A percentile compares a stretch with the other conserved stretches of the same genome.
Conservation (phyloP, 1,139 yeast genomes). For the Kodamaea fungicola region DNA sequence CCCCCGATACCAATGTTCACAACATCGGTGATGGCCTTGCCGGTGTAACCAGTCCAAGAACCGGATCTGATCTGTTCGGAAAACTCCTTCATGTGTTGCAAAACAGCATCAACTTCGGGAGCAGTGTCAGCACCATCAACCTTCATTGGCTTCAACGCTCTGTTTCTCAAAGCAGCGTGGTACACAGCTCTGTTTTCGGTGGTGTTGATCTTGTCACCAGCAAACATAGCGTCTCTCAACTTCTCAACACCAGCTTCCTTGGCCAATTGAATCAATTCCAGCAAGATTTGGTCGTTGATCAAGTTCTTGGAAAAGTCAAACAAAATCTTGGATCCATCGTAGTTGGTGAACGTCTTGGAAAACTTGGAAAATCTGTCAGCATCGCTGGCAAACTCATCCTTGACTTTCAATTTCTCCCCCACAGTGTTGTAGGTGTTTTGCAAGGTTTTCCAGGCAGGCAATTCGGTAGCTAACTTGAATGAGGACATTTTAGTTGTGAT, state of each 20-base stretch:
- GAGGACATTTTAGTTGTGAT: slow-evolving; percentile 21
- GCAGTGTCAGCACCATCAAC: slow-evolving; percentile 90
- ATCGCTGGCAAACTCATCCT: slow-evolving; percentile 74
- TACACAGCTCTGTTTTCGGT: slow-evolving; percentile 96
- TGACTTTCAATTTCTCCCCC: slow-evolving; percentile 69
- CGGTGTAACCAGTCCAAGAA: slow-evolving; percentile 94
- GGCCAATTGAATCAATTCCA: slow-evolving; percentile 70
- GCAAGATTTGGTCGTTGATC: slow-evolving; percentile 76
- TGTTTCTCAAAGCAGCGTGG: slow-evolving; percentile 95
- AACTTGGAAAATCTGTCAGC: slow-evolving; percentile 70
- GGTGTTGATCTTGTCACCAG: slow-evolving; percentile 89
- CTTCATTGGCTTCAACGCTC: slow-evolving; percentile 72
- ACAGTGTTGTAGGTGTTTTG: slow-evolving; percentile 63
- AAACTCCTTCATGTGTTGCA: slow-evolving; percentile 95
- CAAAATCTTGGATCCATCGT: slow-evolving; percentile 80
- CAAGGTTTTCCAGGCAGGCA: slow-evolving; percentile 82
- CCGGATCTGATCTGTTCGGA: slow-evolving; percentile 88
- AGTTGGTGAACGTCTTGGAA: slow-evolving; percentile 75
- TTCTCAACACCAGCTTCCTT: slow-evolving; percentile 84
- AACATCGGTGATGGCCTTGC: slow-evolving; percentile 86
- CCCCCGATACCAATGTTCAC: slow-evolving; percentile 99
- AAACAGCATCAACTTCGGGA: slow-evolving; percentile 83
- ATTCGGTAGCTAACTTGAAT: slow-evolving; percentile 68
- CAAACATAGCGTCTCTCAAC: slow-evolving; percentile 87
- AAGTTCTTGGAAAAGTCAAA: slow-evolving; percentile 95